Evolutionary conservation across 306 rosid genomes (phyloP).

Genomic region (Acacia acuminata): DNA sequence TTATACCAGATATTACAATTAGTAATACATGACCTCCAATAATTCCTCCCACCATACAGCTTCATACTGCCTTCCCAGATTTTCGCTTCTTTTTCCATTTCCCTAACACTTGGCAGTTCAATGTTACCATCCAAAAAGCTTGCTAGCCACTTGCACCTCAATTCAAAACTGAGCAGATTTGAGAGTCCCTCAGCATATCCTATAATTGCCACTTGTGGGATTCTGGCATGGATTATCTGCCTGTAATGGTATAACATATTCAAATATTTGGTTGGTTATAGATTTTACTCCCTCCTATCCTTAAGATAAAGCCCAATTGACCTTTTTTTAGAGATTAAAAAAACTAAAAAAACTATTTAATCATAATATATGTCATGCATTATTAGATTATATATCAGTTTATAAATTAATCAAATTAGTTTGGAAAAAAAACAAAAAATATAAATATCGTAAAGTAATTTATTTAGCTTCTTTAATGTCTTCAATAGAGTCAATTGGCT

Average conservation of each 20-base stretch:
- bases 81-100: conserved; percentile 47
- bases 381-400: no score
- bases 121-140: conserved; percentile 46
- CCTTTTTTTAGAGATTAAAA: no score
- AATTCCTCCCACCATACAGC: conserved; percentile 21
- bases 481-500: no score
- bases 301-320: no score
- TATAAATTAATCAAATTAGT: no score
- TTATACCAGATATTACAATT: conserved; percentile 38
- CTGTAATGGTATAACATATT: conserved; percentile 11
- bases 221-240: conserved; percentile 44
- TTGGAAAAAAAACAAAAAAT: no score
- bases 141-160: conserved; percentile 49
- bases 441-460: no score
- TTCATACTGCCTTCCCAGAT: conserved; percentile 45
- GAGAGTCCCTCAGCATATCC: conserved; percentile 47
- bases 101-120: conserved; percentile 46
- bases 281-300: background rate
- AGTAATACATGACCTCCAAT: conserved; percentile 41
- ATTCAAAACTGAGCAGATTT: conserved; percentile 35
- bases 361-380: no score
- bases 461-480: no score
- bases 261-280: background rate
- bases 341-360: no score
- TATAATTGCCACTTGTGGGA: conserved; percentile 46